Evolutionary conservation across 1,284 basidiomycete species (phyloP).

Genomic region (Abortiporus biennis): DNA sequence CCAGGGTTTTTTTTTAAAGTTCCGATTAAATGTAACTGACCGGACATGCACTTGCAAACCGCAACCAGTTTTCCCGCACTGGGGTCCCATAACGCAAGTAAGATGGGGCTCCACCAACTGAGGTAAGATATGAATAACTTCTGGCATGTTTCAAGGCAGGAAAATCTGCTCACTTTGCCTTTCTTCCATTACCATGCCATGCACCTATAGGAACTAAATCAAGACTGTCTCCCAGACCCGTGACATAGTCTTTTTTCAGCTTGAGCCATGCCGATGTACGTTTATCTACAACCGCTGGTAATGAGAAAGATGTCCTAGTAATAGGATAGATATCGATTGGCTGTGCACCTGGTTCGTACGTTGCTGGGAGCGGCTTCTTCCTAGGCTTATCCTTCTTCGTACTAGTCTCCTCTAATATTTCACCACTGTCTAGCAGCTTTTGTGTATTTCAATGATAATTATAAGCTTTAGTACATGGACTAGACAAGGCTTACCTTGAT

Average conservation of each 20-base stretch:
- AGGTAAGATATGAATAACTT: neutral
- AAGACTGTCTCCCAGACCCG: conserved; percentile 61
- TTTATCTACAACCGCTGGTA: too few relatives aligned
- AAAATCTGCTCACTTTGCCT: conserved; percentile 51
- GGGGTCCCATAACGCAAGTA: conserved; percentile 79
- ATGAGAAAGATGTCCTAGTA: neutral
- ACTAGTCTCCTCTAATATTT: conserved; percentile 31
- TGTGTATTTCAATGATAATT: conserved; percentile 3
- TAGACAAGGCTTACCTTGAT: conserved; percentile 60
- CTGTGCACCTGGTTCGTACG: conserved; percentile 79
- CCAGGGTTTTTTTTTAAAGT: neutral
- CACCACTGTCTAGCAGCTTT: conserved; percentile 55
- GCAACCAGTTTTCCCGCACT: conserved; percentile 67
- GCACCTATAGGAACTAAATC: conserved; percentile 77
- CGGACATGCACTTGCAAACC: conserved; percentile 86
- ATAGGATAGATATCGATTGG: neutral
- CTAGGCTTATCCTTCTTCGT: conserved; percentile 33
- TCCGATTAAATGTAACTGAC: conserved; percentile 28
- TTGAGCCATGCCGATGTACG: conserved; percentile 52
- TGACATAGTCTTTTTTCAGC: conserved; percentile 78
- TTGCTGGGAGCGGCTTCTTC: conserved; percentile 76
- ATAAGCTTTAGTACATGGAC: conserved; percentile 15
- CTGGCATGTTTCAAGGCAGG: neutral
- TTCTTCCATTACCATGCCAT: conserved; percentile 88
- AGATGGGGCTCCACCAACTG: conserved; percentile 82